Conservation (phyloP, 2,329 filamentous ascomycete species). For the Dactylellina haptotyla region DNA sequence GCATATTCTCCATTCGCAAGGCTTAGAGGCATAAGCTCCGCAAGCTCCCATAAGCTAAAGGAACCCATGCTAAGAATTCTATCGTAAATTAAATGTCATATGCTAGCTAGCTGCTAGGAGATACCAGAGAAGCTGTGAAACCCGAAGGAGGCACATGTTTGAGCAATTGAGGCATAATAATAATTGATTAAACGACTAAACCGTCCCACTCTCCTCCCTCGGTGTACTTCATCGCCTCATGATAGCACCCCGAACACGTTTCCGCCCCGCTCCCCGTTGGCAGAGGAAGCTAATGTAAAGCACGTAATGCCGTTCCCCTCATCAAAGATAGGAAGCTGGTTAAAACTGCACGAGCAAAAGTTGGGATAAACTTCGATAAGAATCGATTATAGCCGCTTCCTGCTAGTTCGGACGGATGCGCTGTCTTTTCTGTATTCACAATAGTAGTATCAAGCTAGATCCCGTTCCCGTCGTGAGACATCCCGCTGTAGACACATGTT, state of each 20-base stretch:
- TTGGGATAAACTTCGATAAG: slow-evolving; percentile 37
- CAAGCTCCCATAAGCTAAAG: background rate
- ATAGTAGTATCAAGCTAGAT: slow-evolving; percentile 25
- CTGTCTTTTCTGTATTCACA: slow-evolving; percentile 34
- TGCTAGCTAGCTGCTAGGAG: background rate
- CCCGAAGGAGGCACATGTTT: background rate
- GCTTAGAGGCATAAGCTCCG: slow-evolving; percentile 12
- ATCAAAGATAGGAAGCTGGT: slow-evolving; percentile 33
- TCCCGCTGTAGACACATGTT: slow-evolving; percentile 1
- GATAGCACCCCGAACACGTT: slow-evolving; percentile 37
- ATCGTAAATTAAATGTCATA: background rate
- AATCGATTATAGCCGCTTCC: slow-evolving; percentile 17
- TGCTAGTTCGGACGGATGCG: slow-evolving; percentile 32
- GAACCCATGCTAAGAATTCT: background rate
- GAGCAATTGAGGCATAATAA: background rate
- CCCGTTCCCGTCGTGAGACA: slow-evolving; percentile 51
- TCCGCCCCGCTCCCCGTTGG: slow-evolving; percentile 41
- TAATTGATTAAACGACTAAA: background rate
- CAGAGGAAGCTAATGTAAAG: slow-evolving; percentile 49
- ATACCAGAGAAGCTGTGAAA: background rate
- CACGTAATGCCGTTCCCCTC: slow-evolving; percentile 47
- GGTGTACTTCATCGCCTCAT: slow-evolving; percentile 8
- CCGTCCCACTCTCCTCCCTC: background rate
- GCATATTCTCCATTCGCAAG: background rate
- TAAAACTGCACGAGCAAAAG: background rate